These are phyloP conservation scores for Yueomyces sinensis DNA, from an alignment of 805 yeast species.

Conservation along the genomic window DNA sequence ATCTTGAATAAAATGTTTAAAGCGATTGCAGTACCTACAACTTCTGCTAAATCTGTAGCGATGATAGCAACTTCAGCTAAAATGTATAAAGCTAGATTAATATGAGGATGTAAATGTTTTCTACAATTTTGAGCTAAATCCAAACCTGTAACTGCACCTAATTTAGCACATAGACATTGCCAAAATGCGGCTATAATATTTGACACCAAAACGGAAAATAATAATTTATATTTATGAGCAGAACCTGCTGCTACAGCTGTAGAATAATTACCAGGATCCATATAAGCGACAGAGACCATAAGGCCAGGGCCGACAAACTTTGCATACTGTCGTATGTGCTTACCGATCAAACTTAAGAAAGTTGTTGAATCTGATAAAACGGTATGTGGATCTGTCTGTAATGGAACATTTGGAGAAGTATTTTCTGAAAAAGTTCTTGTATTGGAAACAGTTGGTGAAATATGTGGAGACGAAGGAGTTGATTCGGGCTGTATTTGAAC, in stretches of 20 bases:
- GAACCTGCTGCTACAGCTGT: conserved; percentile 94
- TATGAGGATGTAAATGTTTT: conserved; percentile 48
- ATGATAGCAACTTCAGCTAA: conserved; percentile 85
- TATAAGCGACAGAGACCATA: conserved; percentile 88
- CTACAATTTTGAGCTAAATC: conserved; percentile 85
- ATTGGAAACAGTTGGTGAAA: too few species aligned
- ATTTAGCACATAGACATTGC: conserved; percentile 72
- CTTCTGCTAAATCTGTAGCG: conserved; percentile 95
- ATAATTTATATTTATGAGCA: conserved; percentile 61
- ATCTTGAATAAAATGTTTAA: conserved; percentile 68
- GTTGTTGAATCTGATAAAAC: too few species aligned
- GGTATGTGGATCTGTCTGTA: too few species aligned
- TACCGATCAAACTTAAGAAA: too few species aligned
- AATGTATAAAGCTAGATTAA: conserved; percentile 51
- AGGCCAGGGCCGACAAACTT: conserved; percentile 87
- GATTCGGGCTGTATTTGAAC: too few species aligned
- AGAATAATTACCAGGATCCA: conserved; percentile 97
- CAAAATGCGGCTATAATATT: conserved; percentile 79
- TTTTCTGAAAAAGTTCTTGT: too few species aligned
- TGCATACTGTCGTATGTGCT: conserved; percentile 31
- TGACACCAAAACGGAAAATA: conserved; percentile 67
- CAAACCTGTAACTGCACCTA: conserved; percentile 89
- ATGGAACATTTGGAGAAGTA: too few species aligned
- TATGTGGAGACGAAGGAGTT: too few species aligned
- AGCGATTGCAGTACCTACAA: conserved; percentile 94